phyloP scores from a whole-genome alignment of 2,329 filamentous ascomycete genomes.

The Colletotrichum scovillei region DNA sequence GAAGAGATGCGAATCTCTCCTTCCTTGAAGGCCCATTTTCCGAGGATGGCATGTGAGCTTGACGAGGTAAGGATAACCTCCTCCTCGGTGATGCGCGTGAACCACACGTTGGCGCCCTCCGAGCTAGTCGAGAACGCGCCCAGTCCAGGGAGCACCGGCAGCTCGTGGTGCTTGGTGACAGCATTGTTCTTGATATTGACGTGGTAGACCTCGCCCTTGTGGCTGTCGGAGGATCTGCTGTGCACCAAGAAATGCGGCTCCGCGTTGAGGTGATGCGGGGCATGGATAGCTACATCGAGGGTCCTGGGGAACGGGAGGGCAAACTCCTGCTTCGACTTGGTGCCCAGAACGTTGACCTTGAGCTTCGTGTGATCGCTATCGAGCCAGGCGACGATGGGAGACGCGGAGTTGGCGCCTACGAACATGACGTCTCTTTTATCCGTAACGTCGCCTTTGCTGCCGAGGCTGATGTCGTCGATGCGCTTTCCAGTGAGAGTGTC shows the following conservation, averaged over 20 bases:
- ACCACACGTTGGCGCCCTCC: conserved; percentile 85
- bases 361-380: conserved; percentile 71
- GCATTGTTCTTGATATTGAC: conserved; percentile 77
- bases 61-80: conserved; percentile 83
- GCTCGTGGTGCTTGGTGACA: conserved; percentile 81
- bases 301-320: conserved; percentile 57
- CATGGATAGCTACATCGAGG: conserved; percentile 73
- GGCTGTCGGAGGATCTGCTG: conserved; percentile 74
- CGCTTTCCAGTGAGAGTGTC: conserved; percentile 80
- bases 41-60: conserved; percentile 79
- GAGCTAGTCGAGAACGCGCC: conserved; percentile 85
- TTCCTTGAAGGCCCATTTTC: conserved; percentile 74
- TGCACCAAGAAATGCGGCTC: conserved; percentile 88
- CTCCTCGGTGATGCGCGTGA: conserved; percentile 82
- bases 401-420: conserved; percentile 80
- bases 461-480: conserved; percentile 76
- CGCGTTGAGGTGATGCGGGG: conserved; percentile 77
- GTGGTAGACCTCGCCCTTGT: conserved; percentile 89
- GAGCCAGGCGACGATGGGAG: conserved; percentile 81
- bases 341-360: conserved; percentile 77
- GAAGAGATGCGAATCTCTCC: conserved; percentile 62
- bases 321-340: conserved; percentile 67
- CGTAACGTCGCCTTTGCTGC: conserved; percentile 79
- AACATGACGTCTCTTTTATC: conserved; percentile 74
- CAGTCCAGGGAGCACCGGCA: conserved; percentile 76